Base-by-base conservation (phyloP, 2,329 filamentous ascomycete genomes). In the Cryphonectria carpinicola region DNA sequence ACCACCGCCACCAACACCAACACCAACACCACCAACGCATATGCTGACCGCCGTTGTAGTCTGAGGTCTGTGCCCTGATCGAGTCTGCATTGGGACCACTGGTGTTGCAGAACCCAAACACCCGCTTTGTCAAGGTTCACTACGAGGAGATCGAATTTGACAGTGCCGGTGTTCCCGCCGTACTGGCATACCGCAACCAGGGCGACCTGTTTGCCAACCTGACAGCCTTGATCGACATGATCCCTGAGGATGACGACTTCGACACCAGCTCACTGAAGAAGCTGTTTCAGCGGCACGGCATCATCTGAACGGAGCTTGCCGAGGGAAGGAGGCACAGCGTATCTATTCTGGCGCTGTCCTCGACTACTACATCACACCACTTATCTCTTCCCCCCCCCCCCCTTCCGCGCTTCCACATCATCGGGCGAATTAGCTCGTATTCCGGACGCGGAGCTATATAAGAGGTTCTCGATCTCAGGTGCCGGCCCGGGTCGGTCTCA, bases 111-210 rank as follows among this genome's bases (percentile, higher is more conserved):
- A 85, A 97, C 78, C 86, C 89, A 32, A 87, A 89, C 13, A 88
- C 93, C 46, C 93, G 93, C 78, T 98, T 99, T 78, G 88, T 98
- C 82, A 97, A 95, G 82, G 88, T 98, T 64, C 91, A 97, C 81
- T 93, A 94, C 79, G 90, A 93, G 73, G 95, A 97, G 71, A 97
- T 97, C 52, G 95, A 98, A 80, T 97, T 98, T 85, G 94, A 98
- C 79, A 89, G 92, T 71, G 92, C 94, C 43, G 91, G 92, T 62
- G 92, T 97, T 1, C 96, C 96, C 0, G 94, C 96, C 4, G 85
- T 98, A 52, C 85, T 98, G 65, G 95, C 93, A 14, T 99, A 99
- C 84, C 90, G 90, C 71, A 93, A 91, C 76, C 89, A 91, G 78
- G 95, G 94, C 67, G 95, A 98, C 74, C 90, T 98, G 74, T 94